Conservation (phyloP, 1,284 basidiomycete genomes). For the Mycena sp. region DNA sequence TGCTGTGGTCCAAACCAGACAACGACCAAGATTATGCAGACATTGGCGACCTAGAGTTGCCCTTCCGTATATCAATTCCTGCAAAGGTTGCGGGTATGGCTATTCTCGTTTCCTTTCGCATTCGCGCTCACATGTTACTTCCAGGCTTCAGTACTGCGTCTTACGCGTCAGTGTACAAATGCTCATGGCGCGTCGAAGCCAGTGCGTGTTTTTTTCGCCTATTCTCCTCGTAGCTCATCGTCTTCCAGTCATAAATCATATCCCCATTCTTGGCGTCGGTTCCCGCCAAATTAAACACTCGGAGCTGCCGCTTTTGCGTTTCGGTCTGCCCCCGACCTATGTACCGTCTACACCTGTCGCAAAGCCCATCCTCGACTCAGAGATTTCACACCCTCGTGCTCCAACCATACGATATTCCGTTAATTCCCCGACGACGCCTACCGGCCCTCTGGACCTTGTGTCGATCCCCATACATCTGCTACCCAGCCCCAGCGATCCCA, state of each 20-base stretch:
- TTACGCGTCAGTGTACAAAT: slow-evolving; percentile 77
- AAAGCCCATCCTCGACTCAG: slow-evolving; percentile 50
- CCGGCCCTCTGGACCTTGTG: slow-evolving; percentile 69
- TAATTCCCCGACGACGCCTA: slow-evolving; percentile 55
- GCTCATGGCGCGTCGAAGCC: slow-evolving; percentile 86
- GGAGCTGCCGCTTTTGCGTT: slow-evolving; percentile 75
- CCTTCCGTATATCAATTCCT: slow-evolving; percentile 79
- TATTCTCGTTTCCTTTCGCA: slow-evolving; percentile 58
- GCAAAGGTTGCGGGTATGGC: slow-evolving; percentile 59
- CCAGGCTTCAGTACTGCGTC: slow-evolving; percentile 75
- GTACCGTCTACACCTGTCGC: slow-evolving; percentile 33
- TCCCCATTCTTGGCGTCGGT: slow-evolving; percentile 72
- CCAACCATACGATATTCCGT: slow-evolving; percentile 62
- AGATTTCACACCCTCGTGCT: slow-evolving; percentile 57
- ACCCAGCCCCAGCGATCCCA: slow-evolving; percentile 58
- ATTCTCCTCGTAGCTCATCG: slow-evolving; percentile 37
- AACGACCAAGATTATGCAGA: slow-evolving; percentile 58
- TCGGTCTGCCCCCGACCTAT: slow-evolving; percentile 58
- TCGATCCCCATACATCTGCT: slow-evolving; percentile 63
- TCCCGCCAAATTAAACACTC: slow-evolving; percentile 73
- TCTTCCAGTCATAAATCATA: slow-evolving; percentile 69
- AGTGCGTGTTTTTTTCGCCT: slow-evolving; percentile 56
- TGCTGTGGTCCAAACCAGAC: slow-evolving; percentile 77
- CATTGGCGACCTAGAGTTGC: slow-evolving; percentile 71
- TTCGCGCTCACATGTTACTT: slow-evolving; percentile 61